Percentiles rank a stretch among this genome's conserved stretches.
These are phyloP conservation scores for Aureobasidium sp. DNA, from an alignment of 2,329 filamentous ascomycete species.

Conservation along the genomic window DNA sequence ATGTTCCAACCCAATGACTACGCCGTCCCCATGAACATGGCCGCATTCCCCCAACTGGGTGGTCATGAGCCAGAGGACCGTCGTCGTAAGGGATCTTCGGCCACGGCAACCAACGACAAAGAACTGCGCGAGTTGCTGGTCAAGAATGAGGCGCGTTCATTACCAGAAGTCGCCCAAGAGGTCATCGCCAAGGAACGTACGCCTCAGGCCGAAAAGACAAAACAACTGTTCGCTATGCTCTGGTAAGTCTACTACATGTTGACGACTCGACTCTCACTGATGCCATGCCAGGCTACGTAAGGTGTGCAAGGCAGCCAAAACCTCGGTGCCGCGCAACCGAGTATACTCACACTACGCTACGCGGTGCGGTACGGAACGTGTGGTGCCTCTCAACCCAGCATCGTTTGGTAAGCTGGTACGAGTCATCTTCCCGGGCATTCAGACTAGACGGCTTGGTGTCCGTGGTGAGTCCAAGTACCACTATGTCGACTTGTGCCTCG, in stretches of 20 bases:
- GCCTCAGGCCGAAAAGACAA: slow-evolving; percentile 83
- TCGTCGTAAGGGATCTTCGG: slow-evolving; percentile 64
- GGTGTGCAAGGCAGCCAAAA: slow-evolving; percentile 78
- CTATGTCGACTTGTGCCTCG: slow-evolving; percentile 69
- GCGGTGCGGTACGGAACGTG: slow-evolving; percentile 90
- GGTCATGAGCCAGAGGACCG: slow-evolving; percentile 42
- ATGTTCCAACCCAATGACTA: slow-evolving; percentile 19
- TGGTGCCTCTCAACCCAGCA: slow-evolving; percentile 95
- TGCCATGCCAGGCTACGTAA: slow-evolving; percentile 68
- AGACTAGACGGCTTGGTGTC: slow-evolving; percentile 91
- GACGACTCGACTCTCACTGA: neutral
- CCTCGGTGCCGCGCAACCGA: slow-evolving; percentile 89
- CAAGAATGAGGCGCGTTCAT: slow-evolving; percentile 71
- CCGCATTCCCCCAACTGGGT: slow-evolving; percentile 6
- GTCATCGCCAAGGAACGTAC: slow-evolving; percentile 83
- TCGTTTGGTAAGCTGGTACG: slow-evolving; percentile 98
- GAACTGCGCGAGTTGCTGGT: slow-evolving; percentile 81
- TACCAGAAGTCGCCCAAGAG: slow-evolving; percentile 79
- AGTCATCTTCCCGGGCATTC: slow-evolving; percentile 95
- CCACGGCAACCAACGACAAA: slow-evolving; percentile 82
- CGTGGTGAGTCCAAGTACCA: slow-evolving; percentile 99
- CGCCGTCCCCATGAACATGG: slow-evolving; percentile 17
- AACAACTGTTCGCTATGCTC: slow-evolving; percentile 90
- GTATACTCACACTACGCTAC: slow-evolving; percentile 98
- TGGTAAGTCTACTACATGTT: slow-evolving; percentile 66